Percentiles rank a stretch among this genome's conserved stretches.
Conservation (phyloP, 768 basidiomycete genomes). For the Leccinellum rugosiceps region DNA sequence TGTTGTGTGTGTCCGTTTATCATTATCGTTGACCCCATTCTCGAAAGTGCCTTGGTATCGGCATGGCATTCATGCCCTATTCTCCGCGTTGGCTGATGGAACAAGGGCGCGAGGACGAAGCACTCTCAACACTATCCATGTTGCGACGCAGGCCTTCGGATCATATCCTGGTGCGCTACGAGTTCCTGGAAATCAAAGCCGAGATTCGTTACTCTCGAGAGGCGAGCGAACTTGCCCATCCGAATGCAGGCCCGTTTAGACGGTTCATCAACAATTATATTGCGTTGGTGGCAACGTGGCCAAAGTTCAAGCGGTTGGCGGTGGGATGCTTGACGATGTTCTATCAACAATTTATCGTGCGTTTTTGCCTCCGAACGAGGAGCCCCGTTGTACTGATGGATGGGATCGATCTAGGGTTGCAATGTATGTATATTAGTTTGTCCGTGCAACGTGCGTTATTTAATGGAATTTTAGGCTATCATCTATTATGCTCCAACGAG, state of each 20-base stretch:
- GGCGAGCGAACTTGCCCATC: constrained; percentile 14
- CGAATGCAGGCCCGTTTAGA: constrained; percentile 20
- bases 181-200: constrained; percentile 40
- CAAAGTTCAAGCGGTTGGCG: constrained; percentile 30
- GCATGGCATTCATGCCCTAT: constrained; percentile 37
- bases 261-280: constrained; percentile 24
- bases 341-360: constrained; percentile 33
- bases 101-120: constrained; percentile 36
- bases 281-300: constrained; percentile 26
- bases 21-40: not conserved
- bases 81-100: constrained; percentile 44
- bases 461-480: constrained; percentile 20
- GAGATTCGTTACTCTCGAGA: constrained; percentile 30
- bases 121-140: constrained; percentile 32
- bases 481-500: constrained; percentile 28
- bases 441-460: not conserved
- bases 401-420: constrained; percentile 17
- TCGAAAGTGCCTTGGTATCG: constrained; percentile 28
- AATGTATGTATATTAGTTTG: constrained; percentile 19
- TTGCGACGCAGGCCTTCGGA: constrained; percentile 34
- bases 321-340: constrained; percentile 32
- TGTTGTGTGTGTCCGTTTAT: constrained; percentile 9
- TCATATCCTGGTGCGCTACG: constrained; percentile 34
- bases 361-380: not conserved
- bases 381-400: not conserved